Evolutionary conservation across 176 grass and related monocot species (phyloP).

Genomic region (Oryza meyeriana): DNA sequence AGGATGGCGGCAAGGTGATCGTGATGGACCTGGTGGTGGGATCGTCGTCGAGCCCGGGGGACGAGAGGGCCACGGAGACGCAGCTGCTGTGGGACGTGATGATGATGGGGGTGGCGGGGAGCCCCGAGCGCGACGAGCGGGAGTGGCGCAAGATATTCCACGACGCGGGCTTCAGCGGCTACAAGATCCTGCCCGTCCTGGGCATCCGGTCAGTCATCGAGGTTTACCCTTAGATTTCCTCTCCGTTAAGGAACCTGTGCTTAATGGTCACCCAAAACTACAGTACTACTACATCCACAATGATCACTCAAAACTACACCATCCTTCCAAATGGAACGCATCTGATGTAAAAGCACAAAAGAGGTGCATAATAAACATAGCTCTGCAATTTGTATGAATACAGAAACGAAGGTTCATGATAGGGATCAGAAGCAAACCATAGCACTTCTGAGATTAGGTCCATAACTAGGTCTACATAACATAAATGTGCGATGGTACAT

Average conservation of each 20-base stretch:
- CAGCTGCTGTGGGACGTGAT: conserved; percentile 51
- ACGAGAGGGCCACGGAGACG: conserved; percentile 32
- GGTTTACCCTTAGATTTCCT: conserved; percentile 41
- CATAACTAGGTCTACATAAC: conserved; percentile 3
- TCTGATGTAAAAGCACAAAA: background rate
- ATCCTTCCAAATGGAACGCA: background rate
- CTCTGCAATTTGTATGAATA: background rate
- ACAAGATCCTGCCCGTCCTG: conserved; percentile 44
- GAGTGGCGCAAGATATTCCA: conserved; percentile 52
- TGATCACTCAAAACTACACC: too few species aligned
- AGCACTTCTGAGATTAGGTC: background rate
- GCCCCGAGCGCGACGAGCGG: conserved; percentile 42
- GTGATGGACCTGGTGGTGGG: conserved; percentile 63
- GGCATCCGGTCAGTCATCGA: conserved; percentile 58
- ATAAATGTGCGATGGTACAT: background rate
- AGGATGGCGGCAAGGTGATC: conserved; percentile 51
- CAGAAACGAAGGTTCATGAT: conserved; percentile 12
- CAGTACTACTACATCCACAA: too few species aligned
- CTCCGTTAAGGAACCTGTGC: background rate
- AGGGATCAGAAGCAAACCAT: background rate
- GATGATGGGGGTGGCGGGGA: conserved; percentile 43
- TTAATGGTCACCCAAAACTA: too few species aligned
- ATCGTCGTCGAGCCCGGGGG: background rate
- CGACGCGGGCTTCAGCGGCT: conserved; percentile 46
- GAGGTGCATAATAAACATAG: conserved; percentile 15